Base-by-base conservation (phyloP, 78 protist genomes). In the Dictyostelium purpureum region DNA sequence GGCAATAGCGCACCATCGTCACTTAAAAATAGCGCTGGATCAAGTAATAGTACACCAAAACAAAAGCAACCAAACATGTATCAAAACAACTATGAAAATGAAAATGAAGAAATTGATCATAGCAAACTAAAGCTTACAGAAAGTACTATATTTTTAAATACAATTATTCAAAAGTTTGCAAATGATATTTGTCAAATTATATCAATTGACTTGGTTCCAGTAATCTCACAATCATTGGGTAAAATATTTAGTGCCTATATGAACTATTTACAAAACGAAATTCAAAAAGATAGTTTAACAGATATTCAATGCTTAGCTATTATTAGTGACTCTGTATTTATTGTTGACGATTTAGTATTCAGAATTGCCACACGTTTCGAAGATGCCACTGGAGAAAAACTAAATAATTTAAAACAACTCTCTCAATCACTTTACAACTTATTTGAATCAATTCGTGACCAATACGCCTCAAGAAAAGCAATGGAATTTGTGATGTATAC, bases 81-180 rank as follows among this genome's bases (percentile, higher is more conserved):
- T 28, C 57, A 73, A 45, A 61, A 40, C 26, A 24, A 73, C 26
- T 33, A 16, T 26, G 16, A 74, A 12, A 51, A 10, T 33, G 45
- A 16, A 26, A 61, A 61, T 61, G 73, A 49, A 0, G 33, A 52
- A 16, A n/a, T 6, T 40, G 79, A 85, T 35, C 76, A 73, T 4
- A 63, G 77, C 24, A 85, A 65, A 73, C 35, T 85, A 7, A 85
- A 85, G 31, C 45, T 85, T 24, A 85, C 92, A 18, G 47, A 75
- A 21, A 59, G 76, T 35, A 85, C 92, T 40, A 85, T 85, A 73
- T 85, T 85, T 61, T 61, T 85, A 57, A 85, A 85, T 35, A 73
- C 82, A 19, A 73, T 61, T 3, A 85, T 61, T 56, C 92, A 85
- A 47, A 70, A 79, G 67, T 85, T 85, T 61, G 40, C 92, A 18